Evolutionary conservation across 305 asterid species (phyloP).

Genomic region (Fraxinus albicans): DNA sequence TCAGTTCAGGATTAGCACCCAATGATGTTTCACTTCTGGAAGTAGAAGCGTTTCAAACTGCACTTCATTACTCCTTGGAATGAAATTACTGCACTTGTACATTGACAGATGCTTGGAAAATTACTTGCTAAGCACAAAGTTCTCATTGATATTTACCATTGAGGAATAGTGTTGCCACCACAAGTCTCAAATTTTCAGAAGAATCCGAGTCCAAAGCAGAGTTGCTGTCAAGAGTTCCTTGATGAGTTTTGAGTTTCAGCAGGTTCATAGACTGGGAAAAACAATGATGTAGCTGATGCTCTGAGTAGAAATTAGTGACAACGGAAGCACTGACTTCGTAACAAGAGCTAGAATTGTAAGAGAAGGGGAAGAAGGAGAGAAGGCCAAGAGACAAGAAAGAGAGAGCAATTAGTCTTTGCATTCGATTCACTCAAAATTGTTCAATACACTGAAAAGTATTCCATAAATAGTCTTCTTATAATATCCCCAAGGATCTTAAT

Average conservation of each 20-base stretch:
- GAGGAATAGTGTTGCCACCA: background rate
- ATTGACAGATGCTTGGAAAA: background rate
- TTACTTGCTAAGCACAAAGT: background rate
- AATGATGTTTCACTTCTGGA: background rate
- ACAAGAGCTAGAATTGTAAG: background rate
- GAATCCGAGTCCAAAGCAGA: background rate
- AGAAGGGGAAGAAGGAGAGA: background rate
- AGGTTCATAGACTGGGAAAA: background rate
- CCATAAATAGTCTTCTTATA: background rate
- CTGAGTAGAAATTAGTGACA: background rate
- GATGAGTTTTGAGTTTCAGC: background rate
- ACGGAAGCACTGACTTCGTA: background rate
- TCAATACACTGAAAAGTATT: background rate
- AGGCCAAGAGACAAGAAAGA: background rate
- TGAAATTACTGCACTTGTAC: background rate
- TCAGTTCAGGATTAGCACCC: background rate
- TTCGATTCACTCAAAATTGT: background rate
- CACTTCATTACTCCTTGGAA: background rate
- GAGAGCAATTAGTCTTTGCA: background rate
- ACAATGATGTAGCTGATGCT: background rate
- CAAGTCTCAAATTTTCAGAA: background rate
- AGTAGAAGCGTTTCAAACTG: background rate
- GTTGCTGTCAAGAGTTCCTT: background rate
- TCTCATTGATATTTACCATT: background rate
- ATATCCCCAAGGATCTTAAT: background rate